phyloP scores from a whole-genome alignment of 257 asterid genomes.

The Knoxia roxburghii region DNA sequence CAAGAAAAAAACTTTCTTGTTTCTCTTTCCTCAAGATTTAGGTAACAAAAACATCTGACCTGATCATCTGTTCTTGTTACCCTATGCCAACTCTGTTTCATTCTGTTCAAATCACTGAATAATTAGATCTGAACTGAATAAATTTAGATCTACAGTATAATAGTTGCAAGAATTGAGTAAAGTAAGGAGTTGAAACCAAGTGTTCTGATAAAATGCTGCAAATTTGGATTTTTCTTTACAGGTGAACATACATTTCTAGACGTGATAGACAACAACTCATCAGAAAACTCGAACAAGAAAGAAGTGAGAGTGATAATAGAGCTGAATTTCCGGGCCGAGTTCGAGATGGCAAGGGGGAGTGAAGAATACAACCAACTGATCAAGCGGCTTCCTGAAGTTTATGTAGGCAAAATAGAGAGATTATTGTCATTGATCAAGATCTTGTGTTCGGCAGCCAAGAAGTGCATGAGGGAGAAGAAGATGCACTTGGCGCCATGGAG shows the following conservation, averaged over 20 bases:
- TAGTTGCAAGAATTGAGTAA: neutral
- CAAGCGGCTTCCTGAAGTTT: constrained; percentile 53
- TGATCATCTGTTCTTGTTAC: no score
- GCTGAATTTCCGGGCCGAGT: constrained; percentile 57
- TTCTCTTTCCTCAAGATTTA: no score
- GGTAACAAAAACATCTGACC: no score
- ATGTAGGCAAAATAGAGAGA: constrained; percentile 71
- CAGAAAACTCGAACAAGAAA: constrained; percentile 34
- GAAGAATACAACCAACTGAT: constrained; percentile 65
- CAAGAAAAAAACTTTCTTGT: no score
- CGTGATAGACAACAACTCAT: constrained; percentile 61
- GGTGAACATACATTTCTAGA: constrained; percentile 87
- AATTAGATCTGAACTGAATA: no score
- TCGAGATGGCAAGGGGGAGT: constrained; percentile 78
- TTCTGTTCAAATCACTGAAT: no score
- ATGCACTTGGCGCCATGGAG: constrained; percentile 98
- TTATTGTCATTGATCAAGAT: constrained; percentile 55
- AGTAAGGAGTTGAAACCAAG: neutral
- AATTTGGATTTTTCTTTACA: constrained; percentile 21
- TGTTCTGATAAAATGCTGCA: constrained; percentile 7
- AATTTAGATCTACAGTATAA: no score
- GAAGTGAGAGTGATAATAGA: constrained; percentile 68
- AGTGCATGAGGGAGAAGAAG: constrained; percentile 83
- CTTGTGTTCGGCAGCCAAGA: constrained; percentile 62
- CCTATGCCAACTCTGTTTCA: no score